Percentiles rank a stretch among this genome's conserved stretches.
phyloP scores from a whole-genome alignment of 495 filamentous ascomycete genomes.

The Penicillium steckii region DNA sequence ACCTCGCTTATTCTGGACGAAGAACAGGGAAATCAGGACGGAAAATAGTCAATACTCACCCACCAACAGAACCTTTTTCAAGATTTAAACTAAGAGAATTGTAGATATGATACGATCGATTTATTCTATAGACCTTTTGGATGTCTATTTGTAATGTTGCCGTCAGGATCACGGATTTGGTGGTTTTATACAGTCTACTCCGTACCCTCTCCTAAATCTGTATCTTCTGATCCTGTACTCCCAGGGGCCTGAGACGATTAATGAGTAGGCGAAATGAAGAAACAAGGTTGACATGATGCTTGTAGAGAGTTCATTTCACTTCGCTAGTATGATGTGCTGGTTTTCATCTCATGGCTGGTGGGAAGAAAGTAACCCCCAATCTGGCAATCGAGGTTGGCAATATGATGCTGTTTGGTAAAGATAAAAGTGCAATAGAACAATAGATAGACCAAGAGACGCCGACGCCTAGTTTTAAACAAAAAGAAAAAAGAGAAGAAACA shows the following conservation, averaged over 20 bases:
- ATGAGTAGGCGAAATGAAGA: not conserved
- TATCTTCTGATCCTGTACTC: conserved; percentile 13
- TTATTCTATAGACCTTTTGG: too few species aligned
- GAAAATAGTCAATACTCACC: too few species aligned
- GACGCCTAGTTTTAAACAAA: conserved; percentile 5
- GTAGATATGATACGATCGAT: too few species aligned
- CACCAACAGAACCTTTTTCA: too few species aligned
- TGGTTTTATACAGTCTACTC: not conserved
- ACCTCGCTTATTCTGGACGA: conserved; percentile 13
- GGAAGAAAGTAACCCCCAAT: conserved; percentile 2
- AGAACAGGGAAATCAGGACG: conserved; percentile 6
- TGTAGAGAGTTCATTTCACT: not conserved
- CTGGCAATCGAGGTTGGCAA: not conserved
- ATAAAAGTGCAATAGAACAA: not conserved
- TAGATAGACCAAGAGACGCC: conserved; percentile 1
- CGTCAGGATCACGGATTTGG: conserved; percentile 20
- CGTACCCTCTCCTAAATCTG: not conserved
- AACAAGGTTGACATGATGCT: not conserved
- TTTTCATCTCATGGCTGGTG: conserved; percentile 9
- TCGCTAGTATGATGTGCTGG: conserved; percentile 16
- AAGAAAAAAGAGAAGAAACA: not conserved
- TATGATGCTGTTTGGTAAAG: not conserved
- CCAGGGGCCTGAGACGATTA: not conserved
- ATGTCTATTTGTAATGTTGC: too few species aligned
- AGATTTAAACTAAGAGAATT: too few species aligned